Base-by-base conservation (phyloP, 345 rosid species). In the Clausena lansium region DNA sequence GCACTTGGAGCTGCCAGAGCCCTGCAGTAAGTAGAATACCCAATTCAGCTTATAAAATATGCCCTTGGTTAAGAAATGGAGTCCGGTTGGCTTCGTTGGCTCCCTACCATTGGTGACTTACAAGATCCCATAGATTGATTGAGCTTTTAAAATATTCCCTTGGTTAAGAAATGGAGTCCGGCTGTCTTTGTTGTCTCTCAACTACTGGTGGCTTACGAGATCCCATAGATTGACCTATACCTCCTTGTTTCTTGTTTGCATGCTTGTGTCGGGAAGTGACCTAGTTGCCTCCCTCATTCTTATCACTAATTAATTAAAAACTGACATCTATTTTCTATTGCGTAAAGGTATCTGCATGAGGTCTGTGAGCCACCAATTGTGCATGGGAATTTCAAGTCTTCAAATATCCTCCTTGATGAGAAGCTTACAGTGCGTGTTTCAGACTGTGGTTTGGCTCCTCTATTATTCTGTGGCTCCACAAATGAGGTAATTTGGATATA, bases 1-100 rank as follows among this genome's bases (percentile, higher is more conserved):
- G 97, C 99, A 0, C 88, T 94, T 30, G 97, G 97, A 82, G 91
- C 95, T 79, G 95, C 99, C 60, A 90, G 87, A 77, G 97, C 97
- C 75, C 75, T 96, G 67, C 95, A 92, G 99, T 96, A 88, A 90
- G 98, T 88, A 74, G 65, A 76, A 19, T n/a, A 55, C 69, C 70
- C 77, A 19, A 20, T 63, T 36, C 33, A 38, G 35, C n/a, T n/a
- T 65, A 17, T 32, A 28, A 17, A 55, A 70, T 59, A 54, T 68
- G n/a, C 52, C 11, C 17, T 39, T 67, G 36, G 38, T 66, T 68
- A 24, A 27, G 50, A 72, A 27, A 58, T 27, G 47, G 70, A 70
- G 24, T 22, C 8, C 19, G 3, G 2, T 19, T 55, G 15, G n/a
- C 11, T 39, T 69, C 68, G 27, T 69, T 50, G 27, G 59, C 38